Conservation (phyloP, 805 yeast genomes). For the Clavispora asparagi region DNA sequence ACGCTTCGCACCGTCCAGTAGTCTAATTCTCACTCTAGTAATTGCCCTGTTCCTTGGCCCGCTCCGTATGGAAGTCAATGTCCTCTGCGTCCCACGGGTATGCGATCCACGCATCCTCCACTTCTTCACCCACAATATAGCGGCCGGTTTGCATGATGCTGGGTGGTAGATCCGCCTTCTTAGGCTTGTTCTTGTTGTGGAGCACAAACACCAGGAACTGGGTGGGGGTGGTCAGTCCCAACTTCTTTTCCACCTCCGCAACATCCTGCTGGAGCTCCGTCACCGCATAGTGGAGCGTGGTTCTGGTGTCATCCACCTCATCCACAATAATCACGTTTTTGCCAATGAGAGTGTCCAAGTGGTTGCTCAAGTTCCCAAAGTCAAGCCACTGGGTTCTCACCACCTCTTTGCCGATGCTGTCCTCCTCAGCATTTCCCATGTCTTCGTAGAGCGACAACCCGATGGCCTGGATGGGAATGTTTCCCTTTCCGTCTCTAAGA, state of each 20-base stretch:
- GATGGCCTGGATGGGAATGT: constrained; percentile 16
- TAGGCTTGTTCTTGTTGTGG: constrained; percentile 69
- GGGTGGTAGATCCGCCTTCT: constrained; percentile 66
- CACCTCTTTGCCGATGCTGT: constrained; percentile 35
- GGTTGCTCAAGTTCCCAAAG: constrained; percentile 45
- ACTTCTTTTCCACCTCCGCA: constrained; percentile 47
- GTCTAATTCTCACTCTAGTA: constrained; percentile 2
- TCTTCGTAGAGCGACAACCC: constrained; percentile 16
- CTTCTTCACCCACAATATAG: constrained; percentile 69
- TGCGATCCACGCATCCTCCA: constrained; percentile 80
- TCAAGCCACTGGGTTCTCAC: constrained; percentile 83
- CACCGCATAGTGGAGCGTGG: constrained; percentile 76
- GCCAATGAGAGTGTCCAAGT: constrained; percentile 57
- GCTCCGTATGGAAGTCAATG: constrained; percentile 66
- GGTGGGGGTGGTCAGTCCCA: constrained; percentile 45
- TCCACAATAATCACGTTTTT: constrained; percentile 72
- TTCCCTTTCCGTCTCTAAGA: constrained; percentile 7
- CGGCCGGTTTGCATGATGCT: constrained; percentile 54
- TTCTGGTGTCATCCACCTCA: constrained; percentile 84
- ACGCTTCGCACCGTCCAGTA: too few species aligned
- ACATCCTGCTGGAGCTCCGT: constrained; percentile 72
- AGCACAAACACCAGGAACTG: constrained; percentile 72
- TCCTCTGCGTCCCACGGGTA: constrained; percentile 84
- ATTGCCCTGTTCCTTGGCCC: constrained; percentile 71
- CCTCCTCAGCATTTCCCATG: constrained; percentile 31